Conservation (phyloP, 2,329 filamentous ascomycete genomes). For the Magnaporthiopsis poae region DNA sequence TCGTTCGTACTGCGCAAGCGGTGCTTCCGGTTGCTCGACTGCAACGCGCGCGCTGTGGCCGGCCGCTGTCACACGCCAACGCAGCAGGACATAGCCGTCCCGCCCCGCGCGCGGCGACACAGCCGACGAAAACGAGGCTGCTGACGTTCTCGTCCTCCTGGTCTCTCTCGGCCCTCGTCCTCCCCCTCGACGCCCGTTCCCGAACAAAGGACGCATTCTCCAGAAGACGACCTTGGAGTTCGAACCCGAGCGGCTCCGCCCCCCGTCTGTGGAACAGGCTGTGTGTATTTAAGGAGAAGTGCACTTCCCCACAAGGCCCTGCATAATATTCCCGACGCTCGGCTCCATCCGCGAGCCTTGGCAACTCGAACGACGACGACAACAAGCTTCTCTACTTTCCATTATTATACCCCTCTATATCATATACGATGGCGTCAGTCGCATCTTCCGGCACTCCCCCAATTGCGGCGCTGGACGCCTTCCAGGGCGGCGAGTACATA, state of each 20-base stretch:
- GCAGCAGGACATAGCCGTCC: neutral
- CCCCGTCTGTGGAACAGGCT: neutral
- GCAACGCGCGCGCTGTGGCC: neutral
- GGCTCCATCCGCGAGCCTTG: neutral
- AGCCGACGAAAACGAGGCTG: neutral
- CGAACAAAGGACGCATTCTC: neutral
- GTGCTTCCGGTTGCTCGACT: neutral
- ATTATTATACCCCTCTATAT: too few species aligned
- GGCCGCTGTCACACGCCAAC: neutral
- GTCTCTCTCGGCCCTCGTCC: too few species aligned
- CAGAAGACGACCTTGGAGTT: too few species aligned
- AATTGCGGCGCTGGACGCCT: constrained; percentile 29
- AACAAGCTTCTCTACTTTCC: too few species aligned
- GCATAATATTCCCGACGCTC: neutral
- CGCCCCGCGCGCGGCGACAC: too few species aligned
- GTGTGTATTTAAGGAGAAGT: neutral
- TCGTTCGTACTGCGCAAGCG: neutral
- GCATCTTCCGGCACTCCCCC: constrained; percentile 29
- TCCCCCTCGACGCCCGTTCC: neutral
- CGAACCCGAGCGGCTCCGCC: neutral
- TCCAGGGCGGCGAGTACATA: constrained; percentile 20
- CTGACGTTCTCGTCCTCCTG: neutral
- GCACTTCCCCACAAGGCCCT: neutral
- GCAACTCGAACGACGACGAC: neutral
- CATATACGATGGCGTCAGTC: constrained; percentile 26